These are phyloP conservation scores for Xylaria sp. DNA, from an alignment of 2,329 filamentous ascomycete species.

Conservation along the genomic window DNA sequence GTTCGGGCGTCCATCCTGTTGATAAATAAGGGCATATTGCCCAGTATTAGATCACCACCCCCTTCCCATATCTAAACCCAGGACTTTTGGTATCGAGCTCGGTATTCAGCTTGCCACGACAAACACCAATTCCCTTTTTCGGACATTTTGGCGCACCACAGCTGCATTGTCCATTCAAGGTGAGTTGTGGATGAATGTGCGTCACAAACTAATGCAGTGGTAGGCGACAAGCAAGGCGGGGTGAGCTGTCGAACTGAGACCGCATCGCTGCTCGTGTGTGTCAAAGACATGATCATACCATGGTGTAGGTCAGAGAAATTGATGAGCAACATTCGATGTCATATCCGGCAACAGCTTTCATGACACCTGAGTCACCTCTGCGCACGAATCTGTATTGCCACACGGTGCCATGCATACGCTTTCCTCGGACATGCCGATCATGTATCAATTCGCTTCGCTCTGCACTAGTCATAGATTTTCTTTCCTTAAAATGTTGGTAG, in stretches of 20 bases:
- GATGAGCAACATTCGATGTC: neutral
- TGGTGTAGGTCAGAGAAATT: neutral
- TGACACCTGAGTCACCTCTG: conserved; percentile 4
- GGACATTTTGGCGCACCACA: neutral
- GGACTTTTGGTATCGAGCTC: too few species aligned
- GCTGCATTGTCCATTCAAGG: conserved; percentile 6
- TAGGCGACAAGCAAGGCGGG: neutral
- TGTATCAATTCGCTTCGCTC: neutral
- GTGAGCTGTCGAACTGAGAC: conserved; percentile 9
- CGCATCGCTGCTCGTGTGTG: neutral
- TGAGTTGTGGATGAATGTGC: conserved; percentile 12
- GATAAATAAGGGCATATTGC: conserved; percentile 7
- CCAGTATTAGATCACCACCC: neutral
- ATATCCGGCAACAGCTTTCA: neutral
- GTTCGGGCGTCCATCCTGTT: neutral
- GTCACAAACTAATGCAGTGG: conserved; percentile 10
- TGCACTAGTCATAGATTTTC: neutral
- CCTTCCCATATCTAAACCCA: neutral
- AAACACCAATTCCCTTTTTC: neutral
- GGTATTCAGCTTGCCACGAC: conserved; percentile 21
- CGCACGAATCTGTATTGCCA: neutral
- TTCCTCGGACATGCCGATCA: neutral
- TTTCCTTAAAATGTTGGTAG: neutral
- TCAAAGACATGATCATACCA: conserved; percentile 9
- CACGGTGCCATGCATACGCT: neutral